Conservation (phyloP, 208 protist genomes). For the Wallacemonas collosoma region DNA sequence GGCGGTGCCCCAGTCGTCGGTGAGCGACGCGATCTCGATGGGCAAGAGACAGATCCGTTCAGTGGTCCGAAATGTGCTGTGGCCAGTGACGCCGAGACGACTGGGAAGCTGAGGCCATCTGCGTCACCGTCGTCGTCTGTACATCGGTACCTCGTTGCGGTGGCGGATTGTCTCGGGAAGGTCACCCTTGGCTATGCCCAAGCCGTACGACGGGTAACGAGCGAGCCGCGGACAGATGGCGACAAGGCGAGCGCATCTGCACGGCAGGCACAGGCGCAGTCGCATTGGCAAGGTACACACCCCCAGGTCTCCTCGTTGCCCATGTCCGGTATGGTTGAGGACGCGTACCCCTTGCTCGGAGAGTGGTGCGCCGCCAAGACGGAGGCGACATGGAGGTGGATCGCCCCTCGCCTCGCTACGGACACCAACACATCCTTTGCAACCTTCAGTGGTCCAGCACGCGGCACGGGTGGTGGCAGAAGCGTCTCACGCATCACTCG, state of each 20-base stretch:
- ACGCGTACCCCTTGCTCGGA: conserved; percentile 13
- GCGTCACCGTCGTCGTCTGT: not conserved
- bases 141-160: not conserved
- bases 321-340: not conserved
- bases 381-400: conserved; percentile 16
- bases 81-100: no score
- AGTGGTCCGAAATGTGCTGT: no score
- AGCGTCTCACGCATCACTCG: not conserved
- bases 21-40: no score
- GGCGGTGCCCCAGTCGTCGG: no score
- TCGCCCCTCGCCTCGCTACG: not conserved
- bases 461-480: not conserved
- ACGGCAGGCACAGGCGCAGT: not conserved
- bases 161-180: conserved; percentile 5
- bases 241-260: no score
- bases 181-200: conserved; percentile 8
- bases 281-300: not conserved
- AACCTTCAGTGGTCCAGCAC: no score
- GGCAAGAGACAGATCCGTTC: no score
- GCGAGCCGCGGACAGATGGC: not conserved
- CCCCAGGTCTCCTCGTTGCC: no score
- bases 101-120: not conserved
- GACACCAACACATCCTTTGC: not conserved
- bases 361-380: conserved; percentile 18
- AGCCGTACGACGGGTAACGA: not conserved